Percentiles rank a stretch among this genome's conserved stretches.
These are phyloP conservation scores for Fusarium solani-melongenae DNA, from an alignment of 2,329 filamentous ascomycete species.

Conservation along the genomic window DNA sequence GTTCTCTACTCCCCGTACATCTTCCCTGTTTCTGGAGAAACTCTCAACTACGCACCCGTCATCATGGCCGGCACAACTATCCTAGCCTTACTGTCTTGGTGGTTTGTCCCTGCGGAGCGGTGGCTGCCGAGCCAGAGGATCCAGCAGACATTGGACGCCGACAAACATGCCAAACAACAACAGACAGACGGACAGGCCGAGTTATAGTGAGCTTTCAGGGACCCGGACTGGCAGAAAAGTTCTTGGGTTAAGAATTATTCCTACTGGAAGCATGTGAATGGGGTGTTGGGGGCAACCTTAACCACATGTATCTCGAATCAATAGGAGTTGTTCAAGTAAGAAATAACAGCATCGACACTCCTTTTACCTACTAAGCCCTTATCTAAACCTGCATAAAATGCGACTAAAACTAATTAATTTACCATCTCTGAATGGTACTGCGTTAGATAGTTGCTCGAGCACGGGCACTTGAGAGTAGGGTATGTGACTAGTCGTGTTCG, in stretches of 20 bases:
- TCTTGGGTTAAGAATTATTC: neutral
- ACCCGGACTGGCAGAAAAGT: neutral
- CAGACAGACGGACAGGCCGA: neutral
- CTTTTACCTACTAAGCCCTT: neutral
- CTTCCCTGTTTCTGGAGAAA: slow-evolving; percentile 56
- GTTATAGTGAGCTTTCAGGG: neutral
- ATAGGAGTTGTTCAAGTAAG: neutral
- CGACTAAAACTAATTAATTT: neutral
- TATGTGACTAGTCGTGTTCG: neutral
- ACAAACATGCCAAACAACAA: neutral
- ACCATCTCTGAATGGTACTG: neutral
- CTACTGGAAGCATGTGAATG: neutral
- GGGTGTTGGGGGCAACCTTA: neutral
- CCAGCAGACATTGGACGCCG: slow-evolving; percentile 47
- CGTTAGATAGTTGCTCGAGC: neutral
- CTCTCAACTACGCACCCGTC: slow-evolving; percentile 61
- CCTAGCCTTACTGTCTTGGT: slow-evolving; percentile 59
- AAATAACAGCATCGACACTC: neutral
- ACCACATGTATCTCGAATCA: neutral
- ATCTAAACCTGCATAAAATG: rapidly evolving
- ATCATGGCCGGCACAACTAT: slow-evolving; percentile 63
- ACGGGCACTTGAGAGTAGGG: neutral
- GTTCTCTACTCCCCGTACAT: slow-evolving; percentile 58
- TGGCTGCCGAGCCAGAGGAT: slow-evolving; percentile 60
- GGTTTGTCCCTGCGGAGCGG: slow-evolving; percentile 57